Conservation (phyloP, 2,329 filamentous ascomycete species). For the Trichophyton rubrum region DNA sequence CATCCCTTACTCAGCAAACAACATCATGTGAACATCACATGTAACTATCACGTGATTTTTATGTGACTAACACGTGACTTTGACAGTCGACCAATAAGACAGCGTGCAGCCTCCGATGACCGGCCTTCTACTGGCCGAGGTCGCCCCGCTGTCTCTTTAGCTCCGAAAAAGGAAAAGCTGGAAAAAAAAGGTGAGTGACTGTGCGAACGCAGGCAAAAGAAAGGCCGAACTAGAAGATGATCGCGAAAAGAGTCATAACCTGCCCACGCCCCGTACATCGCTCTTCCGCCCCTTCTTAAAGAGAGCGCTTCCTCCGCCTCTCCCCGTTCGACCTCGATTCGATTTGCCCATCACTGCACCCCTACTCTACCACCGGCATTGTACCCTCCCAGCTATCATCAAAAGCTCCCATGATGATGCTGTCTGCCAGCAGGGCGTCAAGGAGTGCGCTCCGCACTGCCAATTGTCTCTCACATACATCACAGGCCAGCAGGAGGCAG, state of each 20-base stretch:
- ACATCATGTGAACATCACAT: neutral
- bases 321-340: neutral
- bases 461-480: constrained; percentile 30
- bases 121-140: neutral
- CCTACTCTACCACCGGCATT: too few relatives aligned
- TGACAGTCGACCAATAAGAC: neutral
- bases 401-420: constrained; percentile 31
- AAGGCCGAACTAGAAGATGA: neutral
- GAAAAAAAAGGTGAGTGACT: constrained; percentile 1
- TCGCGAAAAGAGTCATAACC: neutral
- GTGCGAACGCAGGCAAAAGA: neutral
- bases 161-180: neutral
- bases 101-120: neutral
- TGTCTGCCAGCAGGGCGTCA: constrained; percentile 34
- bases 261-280: neutral
- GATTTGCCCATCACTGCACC: too few relatives aligned
- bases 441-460: constrained; percentile 36
- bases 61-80: neutral
- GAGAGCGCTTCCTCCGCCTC: neutral
- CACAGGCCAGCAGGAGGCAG: constrained; percentile 28
- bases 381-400: neutral
- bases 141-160: neutral
- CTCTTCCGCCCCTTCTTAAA: neutral
- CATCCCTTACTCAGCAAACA: neutral
- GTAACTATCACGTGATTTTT: neutral